Evolutionary conservation across 148 eudicot species (phyloP), one percentile per base, ranked within the genome.

Genomic region (Arbutus unedo): DNA sequence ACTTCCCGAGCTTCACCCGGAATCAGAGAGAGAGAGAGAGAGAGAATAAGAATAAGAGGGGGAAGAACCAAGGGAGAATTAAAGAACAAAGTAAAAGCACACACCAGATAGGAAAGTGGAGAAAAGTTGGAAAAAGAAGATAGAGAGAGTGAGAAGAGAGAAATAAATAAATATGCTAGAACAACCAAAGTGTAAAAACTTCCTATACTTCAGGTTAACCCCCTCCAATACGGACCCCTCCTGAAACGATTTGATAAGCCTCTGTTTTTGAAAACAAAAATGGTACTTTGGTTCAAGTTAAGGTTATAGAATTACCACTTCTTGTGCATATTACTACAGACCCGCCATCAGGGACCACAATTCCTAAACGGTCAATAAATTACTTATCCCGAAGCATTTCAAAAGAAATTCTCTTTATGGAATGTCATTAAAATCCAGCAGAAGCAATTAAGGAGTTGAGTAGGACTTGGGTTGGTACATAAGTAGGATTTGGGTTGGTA

Each of bases 41-140:
- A 60, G 77, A 53, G 81, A 60, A 79, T 62, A 64, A 19, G 68
- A 74, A 74, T 54, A 57, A 45, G 77, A 78, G 8, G 55, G 51
- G 53, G 19, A 81, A 21, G 54, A 71, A 14, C 44, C 0, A 19
- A 21, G n/a, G 16, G 23, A 60, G 54, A 62, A 79, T 4, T 31
- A 64, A 59, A 84, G 81, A 86, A 86, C 86, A 84, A 84, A 86
- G 83, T 66, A 21, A 56, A 74, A 59, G 60, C 54, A 38, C 14
- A 72, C 3, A 11, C 47, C 44, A 51, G 18, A 62, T 51, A 19
- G 55, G 62, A 80, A 84, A 80, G 78, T 47, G 60, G 71, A 74
- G 76, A 74, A 64, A 75, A 74, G 82, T 67, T 67, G 76, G 11
- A 60, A 51, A 60, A 44, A 23, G 25, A 23, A 50, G 43, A 64